Evolutionary conservation across 495 filamentous ascomycete species (phyloP).

Genomic region (Aspergillus incahuasiensis): DNA sequence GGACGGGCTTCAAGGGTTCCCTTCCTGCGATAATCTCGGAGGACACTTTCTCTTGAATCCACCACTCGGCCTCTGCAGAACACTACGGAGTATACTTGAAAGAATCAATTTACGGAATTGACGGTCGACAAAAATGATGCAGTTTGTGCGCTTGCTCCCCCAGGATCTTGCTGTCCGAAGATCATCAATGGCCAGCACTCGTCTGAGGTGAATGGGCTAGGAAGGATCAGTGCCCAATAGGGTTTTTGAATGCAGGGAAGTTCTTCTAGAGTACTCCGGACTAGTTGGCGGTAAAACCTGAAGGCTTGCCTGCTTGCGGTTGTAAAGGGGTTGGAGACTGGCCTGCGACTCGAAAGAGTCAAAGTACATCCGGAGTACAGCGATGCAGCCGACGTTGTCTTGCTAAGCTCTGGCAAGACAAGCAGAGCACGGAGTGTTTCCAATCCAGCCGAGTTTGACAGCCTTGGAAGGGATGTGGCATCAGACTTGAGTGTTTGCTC

Average conservation of each 20-base stretch:
- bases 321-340: neutral
- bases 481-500: neutral
- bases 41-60: too few species aligned
- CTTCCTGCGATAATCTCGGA: neutral
- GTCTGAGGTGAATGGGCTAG: slow-evolving; percentile 11
- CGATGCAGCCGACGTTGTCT: neutral
- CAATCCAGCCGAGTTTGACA: neutral
- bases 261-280: neutral
- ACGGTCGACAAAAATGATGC: neutral
- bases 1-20: neutral
- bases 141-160: slow-evolving; percentile 9
- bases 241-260: slow-evolving; percentile 10
- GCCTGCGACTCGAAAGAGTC: neutral
- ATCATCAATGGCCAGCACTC: slow-evolving; percentile 1
- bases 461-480: neutral
- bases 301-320: too few species aligned
- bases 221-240: slow-evolving; percentile 17
- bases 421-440: neutral
- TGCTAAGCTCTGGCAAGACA: neutral
- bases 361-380: neutral
- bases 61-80: too few species aligned
- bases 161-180: slow-evolving; percentile 7
- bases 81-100: too few species aligned
- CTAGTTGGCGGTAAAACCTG: slow-evolving; percentile 6
- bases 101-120: neutral